Evolutionary conservation across 1,139 yeast species (phyloP), one percentile per base, ranked within the genome.

Genomic region (Lipomyces yarrowii): DNA sequence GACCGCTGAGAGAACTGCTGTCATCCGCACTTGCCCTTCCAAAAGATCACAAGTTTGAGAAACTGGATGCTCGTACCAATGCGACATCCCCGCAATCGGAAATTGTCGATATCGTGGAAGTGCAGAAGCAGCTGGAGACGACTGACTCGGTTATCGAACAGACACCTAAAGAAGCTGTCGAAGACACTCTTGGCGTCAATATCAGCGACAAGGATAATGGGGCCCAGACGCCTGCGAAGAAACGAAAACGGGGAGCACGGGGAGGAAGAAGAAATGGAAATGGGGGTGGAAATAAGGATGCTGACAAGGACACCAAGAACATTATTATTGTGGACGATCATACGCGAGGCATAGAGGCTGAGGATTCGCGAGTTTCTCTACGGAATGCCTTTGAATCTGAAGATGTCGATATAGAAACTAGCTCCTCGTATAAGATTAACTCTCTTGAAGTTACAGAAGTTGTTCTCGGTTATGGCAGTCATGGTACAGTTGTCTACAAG

Each of bases 401-500:
- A 35, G 15, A 35, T 21, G 13, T 39, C 4, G 56, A 35, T 15
- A 56, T 23, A 7, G 54, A 32, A 15, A 26, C 63, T 7, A 56
- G 48, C 3, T n/a, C 23, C n/a, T 57, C 64, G 6, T 61, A 61
- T 32, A 64, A 58, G 39, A 57, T 70, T 13, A 67, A 71, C 56
- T 66, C 74, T 7, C 64, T 72, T n/a, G 62, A 62, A 54, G 86
- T 93, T 1, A 86, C 96, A 0, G 90, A 90, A 71, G 86, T 84
- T 57, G 84, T 92, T 32, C 79, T 94, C 60, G 99, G 99, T 0
- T 91, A 91, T 75, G 99, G 99, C 1, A 91, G 98, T 1, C 97
- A 94, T 74, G 99, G 99, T 39, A 94, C 99, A 0, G 92, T 93
- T 35, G 99, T 94, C 0, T 91, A 87, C 76, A 86, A 89, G 74